Evolutionary conservation across 257 asterid species (phyloP), one percentile per base, ranked within the genome.

Genomic region (Solanum chilense): DNA sequence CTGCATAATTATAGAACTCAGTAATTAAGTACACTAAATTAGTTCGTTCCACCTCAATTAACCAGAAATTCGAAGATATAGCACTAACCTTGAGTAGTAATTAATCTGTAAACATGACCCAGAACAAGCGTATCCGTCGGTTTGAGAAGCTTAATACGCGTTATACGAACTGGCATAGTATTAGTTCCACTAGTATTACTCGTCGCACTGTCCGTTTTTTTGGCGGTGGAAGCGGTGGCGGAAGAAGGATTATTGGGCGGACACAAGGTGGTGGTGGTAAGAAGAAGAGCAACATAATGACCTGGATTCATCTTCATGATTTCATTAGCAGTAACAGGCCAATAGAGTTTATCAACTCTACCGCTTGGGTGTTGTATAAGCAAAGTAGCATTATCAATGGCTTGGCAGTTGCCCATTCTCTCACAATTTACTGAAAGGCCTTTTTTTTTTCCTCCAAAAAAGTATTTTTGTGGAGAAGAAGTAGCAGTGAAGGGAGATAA

Each of bases 381-480:
- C 15, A 94, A 84, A 80, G 92, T 89, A 81, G 98, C 99, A 88
- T 92, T 94, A 86, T 96, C 99, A 68, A 96, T 92, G 77, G 99
- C 98, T 89, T 96, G 99, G 88, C 98, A 96, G 82, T 96, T 96
- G 9, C 99, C 99, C 99, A 96, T 96, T 96, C 84, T 89, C 75
- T 75, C 47, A 56, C 85, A 45, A 47, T 78, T 45, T 78, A 78
- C 85, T 41, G 16, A 74, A 73, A 41, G 16, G 45, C 52, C 12
- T 7, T 29, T 6, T 12, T 52, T 52, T 13, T n/a, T 56, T 52
- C 6, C 2, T 37, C 13, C 37, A 29, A 84, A 62, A 62, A 62
- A 62, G 7, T 25, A 44, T 29, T 49, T 80, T 81, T 18, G 20
- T 42, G 84, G 15, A 86, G 14, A 20, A 90, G 31, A 49, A 25